Evolutionary conservation across 495 filamentous ascomycete species (phyloP), one percentile per base, ranked within the genome.

Genomic region (Hypoxylon intermedium): DNA sequence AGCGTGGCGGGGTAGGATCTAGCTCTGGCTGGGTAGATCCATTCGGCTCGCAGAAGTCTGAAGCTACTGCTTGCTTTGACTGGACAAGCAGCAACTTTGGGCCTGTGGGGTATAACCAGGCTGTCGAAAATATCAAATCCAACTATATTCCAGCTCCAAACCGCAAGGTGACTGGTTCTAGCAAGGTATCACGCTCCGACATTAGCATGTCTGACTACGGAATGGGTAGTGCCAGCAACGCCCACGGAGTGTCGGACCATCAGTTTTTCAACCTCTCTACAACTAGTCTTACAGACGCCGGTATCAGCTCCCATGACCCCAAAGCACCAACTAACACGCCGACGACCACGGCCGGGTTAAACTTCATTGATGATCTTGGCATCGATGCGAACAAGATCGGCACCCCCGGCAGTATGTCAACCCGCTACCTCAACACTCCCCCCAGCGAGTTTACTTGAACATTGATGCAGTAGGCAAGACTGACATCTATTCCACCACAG

Each of bases 321-420:
- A 75, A 76, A 43, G 73, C 68, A 1, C 76, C 76, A 15, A 66
- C 72, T 4, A 79, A 79, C 54, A 77, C 75, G 1, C 75, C 76
- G 0, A 73, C 71, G 0, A 58, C 70, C 5, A 34, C 61, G 24
- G 31, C 24, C 38, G 68, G 59, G 0, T 2, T 57, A 19, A 58
- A 43, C 34, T 69, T 71, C 34, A 57, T 69, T 21, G 59, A 64
- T 21, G 68, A 71, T 9, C 59, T 71, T 9, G 51, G 52, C 9
- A 37, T 67, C 7, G 68, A 67, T 26, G 37, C 64, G 36, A 58
- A 45, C 24, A 71, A 64, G 40, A 45, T 60, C 11, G 63, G 50
- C 13, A 54, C 59, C 0, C 62, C 59, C 21, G 63, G 56, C 46
- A 67, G 66, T 71, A 69, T 59, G 47, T 58, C 34, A 20, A 11